Base-by-base conservation (phyloP, 2,329 filamentous ascomycete genomes). In the Nothopassalora personata region DNA sequence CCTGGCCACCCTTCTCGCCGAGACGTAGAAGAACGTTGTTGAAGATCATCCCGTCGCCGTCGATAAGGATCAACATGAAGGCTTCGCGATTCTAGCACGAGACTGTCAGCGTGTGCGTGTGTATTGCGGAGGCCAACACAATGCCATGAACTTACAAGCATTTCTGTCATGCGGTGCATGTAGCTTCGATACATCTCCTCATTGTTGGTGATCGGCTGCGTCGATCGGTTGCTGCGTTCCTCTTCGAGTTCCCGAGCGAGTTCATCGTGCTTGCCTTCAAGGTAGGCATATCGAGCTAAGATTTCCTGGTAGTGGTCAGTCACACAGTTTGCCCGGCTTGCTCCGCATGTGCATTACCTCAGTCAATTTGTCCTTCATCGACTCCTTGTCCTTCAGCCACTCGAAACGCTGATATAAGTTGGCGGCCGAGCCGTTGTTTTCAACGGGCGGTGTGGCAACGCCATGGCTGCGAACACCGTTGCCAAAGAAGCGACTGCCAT, bases 51-150 rank as follows among this genome's bases (percentile, higher is more conserved):
- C 81, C 82, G 68, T 87, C 82, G 19, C 84, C 85, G 60, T 87
- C 84, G 19, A 87, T 74, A 1, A 87, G 73, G 15, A 86, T 80
- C 3, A 86, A 73, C 3, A 83, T 80, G 64, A 85, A 86, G 0
- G 83, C 79, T 60, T 83, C 81, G 30, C 79, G 77, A 27, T 81
- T 72, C 71, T 77, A 63, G 11, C 18, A 36, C 23, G 31, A 45
- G 13, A 52, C n/a, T 34, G 43, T 59, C 43, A 59, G 58, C 33
- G 19, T 3, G 23, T 23, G 23, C 3, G 3, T 23, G 23, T 23
- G 23, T 23, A 23, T 23, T 23, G 23, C 23, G 23, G 23, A 23
- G 23, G 23, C 23, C 23, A 23, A 23, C 23, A 23, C 23, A 23
- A 23, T 3, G 23, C 23, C 23, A 3, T 23, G 23, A 23, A 58